A percentile compares a stretch with the other conserved stretches of the same genome.
These are phyloP conservation scores for Xylaria intraflava DNA, from an alignment of 495 filamentous ascomycete species.

Conservation along the genomic window DNA sequence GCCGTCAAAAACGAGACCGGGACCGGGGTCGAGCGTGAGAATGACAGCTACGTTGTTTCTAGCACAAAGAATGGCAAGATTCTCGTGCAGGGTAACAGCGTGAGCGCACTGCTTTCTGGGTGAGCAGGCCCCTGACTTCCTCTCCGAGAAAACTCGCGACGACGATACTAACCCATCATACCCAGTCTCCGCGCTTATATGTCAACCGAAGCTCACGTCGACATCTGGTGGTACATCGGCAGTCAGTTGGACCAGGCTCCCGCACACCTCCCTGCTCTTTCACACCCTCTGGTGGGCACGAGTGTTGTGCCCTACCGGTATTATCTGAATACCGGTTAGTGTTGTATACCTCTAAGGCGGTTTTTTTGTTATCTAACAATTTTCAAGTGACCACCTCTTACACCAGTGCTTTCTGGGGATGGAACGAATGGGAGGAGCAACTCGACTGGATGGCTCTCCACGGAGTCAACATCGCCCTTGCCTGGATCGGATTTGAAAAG, in stretches of 20 bases:
- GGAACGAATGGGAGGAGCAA: conserved; percentile 49
- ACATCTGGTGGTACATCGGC: conserved; percentile 47
- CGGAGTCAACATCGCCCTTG: conserved; percentile 47
- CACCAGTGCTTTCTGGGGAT: conserved; percentile 48
- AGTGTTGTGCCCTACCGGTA: conserved; percentile 49
- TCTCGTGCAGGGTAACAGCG: conserved; percentile 38
- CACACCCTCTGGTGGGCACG: conserved; percentile 20
- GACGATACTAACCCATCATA: neutral
- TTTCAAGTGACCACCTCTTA: conserved; percentile 48
- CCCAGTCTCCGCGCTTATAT: conserved; percentile 44
- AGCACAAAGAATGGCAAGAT: conserved; percentile 35
- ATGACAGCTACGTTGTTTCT: conserved; percentile 41
- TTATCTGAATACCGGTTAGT: conserved; percentile 43
- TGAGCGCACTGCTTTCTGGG: conserved; percentile 44
- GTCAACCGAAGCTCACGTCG: conserved; percentile 41
- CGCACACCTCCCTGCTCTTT: conserved; percentile 23
- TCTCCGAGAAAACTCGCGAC: neutral
- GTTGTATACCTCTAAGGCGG: neutral
- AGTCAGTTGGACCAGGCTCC: conserved; percentile 30
- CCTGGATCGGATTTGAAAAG: conserved; percentile 49
- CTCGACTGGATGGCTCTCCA: conserved; percentile 51
- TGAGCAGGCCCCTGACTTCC: conserved; percentile 13
- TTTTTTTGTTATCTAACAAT: conserved; percentile 4
- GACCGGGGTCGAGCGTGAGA: conserved; percentile 9
- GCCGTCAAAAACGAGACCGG: conserved; percentile 1